phyloP scores from a whole-genome alignment of 2,329 filamentous ascomycete genomes.

The Orbilia javanica region DNA sequence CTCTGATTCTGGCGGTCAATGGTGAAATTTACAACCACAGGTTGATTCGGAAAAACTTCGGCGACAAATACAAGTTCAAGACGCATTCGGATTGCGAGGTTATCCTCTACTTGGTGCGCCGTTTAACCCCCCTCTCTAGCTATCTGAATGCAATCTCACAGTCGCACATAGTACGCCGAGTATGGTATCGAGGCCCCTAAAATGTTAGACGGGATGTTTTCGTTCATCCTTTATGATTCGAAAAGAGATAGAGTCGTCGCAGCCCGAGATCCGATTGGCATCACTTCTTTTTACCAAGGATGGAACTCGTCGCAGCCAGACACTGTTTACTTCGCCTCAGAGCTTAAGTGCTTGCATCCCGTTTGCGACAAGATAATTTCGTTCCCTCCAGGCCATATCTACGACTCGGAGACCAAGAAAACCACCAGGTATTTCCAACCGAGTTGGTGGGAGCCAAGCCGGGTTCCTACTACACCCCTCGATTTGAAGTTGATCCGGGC shows the following conservation, averaged over 20 bases:
- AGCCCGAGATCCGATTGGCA: constrained; percentile 93
- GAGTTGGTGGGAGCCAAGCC: constrained; percentile 87
- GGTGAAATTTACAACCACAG: constrained; percentile 99
- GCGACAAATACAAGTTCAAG: constrained; percentile 93
- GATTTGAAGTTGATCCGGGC: constrained; percentile 85
- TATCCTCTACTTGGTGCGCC: constrained; percentile 90
- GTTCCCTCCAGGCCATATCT: constrained; percentile 95
- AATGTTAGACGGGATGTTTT: constrained; percentile 99
- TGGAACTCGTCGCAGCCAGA: constrained; percentile 85
- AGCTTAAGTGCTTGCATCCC: constrained; percentile 90
- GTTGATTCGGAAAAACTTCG: constrained; percentile 87
- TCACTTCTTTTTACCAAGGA: constrained; percentile 97
- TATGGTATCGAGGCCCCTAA: constrained; percentile 92
- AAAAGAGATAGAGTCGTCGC: constrained; percentile 90
- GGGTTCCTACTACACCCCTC: constrained; percentile 81
- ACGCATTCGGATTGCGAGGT: constrained; percentile 99
- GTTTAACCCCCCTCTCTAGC: not conserved
- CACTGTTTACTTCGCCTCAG: constrained; percentile 94
- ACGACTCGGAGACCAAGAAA: constrained; percentile 90
- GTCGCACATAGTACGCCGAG: constrained; percentile 80
- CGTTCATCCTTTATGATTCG: constrained; percentile 98
- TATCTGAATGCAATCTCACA: constrained; percentile 15
- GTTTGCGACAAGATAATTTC: constrained; percentile 95
- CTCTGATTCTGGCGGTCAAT: constrained; percentile 93
- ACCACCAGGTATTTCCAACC: constrained; percentile 91